A percentile compares a stretch with the other conserved stretches of the same genome.
Evolutionary conservation across 2,329 filamentous ascomycete species (phyloP).

Genomic region (Davidsoniella eucalypti): DNA sequence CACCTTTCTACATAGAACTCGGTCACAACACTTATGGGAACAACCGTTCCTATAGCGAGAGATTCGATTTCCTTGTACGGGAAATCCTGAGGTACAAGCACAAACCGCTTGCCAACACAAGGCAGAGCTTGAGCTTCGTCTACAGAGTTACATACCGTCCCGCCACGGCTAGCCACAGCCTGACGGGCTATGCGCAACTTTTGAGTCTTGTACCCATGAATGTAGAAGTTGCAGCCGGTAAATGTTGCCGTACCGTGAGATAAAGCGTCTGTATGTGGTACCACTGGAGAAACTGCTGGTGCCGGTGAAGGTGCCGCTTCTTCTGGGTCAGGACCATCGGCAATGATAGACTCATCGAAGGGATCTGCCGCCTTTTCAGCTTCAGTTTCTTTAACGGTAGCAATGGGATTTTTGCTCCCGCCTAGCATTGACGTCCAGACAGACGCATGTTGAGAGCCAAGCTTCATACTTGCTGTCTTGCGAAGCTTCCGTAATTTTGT

Average conservation of each 20-base stretch:
- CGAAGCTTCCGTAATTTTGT: conserved; percentile 65
- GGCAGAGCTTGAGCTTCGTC: neutral
- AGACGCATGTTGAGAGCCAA: conserved; percentile 61
- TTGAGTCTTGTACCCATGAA: conserved; percentile 37
- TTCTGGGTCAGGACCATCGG: neutral
- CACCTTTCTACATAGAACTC: conserved; percentile 92
- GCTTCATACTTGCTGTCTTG: conserved; percentile 69
- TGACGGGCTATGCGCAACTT: conserved; percentile 4
- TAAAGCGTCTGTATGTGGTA: neutral
- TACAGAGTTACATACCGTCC: neutral
- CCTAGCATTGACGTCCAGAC: conserved; percentile 86
- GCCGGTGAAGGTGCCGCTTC: neutral
- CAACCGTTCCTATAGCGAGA: neutral
- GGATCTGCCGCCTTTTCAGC: conserved; percentile 1
- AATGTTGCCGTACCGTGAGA: conserved; percentile 30
- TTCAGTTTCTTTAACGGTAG: neutral
- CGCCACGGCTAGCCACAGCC: conserved; percentile 6
- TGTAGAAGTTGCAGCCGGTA: conserved; percentile 38
- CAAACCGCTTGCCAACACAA: conserved; percentile 19
- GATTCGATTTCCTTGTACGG: neutral
- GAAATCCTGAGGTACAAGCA: conserved; percentile 35
- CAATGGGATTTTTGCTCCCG: neutral
- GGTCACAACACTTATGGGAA: conserved; percentile 38
- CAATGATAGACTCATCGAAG: conserved; percentile 3
- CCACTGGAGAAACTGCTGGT: conserved; percentile 2